Evolutionary conservation across 2,329 filamentous ascomycete species (phyloP).

Genomic region (Lachnum nothofagi): DNA sequence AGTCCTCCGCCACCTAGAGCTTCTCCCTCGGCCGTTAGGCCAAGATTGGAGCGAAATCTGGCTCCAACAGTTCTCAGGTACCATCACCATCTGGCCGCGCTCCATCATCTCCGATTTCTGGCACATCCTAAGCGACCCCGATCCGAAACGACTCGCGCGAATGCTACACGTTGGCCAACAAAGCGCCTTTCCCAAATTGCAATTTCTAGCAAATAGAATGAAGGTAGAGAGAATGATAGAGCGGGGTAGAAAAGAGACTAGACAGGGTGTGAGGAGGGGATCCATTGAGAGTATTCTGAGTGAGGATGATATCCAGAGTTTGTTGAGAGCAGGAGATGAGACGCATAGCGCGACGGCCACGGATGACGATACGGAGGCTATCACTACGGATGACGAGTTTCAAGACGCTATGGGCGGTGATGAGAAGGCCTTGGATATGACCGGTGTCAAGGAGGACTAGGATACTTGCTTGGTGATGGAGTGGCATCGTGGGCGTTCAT

Average conservation of each 20-base stretch:
- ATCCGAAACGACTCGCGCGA: slow-evolving; percentile 64
- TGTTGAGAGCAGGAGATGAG: slow-evolving; percentile 36
- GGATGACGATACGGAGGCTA: slow-evolving; percentile 25
- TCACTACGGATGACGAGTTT: slow-evolving; percentile 22
- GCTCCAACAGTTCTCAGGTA: slow-evolving; percentile 91
- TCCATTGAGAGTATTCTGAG: slow-evolving; percentile 57
- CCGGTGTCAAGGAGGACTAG: background rate
- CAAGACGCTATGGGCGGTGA: slow-evolving; percentile 10
- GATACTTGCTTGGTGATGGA: background rate
- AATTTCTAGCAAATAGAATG: slow-evolving; percentile 83
- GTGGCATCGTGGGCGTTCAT: background rate
- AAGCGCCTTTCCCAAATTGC: slow-evolving; percentile 82
- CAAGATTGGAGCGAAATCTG: slow-evolving; percentile 97
- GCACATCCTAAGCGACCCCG: slow-evolving; percentile 81
- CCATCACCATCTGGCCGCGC: slow-evolving; percentile 94
- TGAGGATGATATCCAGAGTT: slow-evolving; percentile 52
- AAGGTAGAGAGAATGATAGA: slow-evolving; percentile 73
- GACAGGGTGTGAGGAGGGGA: slow-evolving; percentile 43
- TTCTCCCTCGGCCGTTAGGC: slow-evolving; percentile 81
- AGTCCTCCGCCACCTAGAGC: slow-evolving; percentile 84
- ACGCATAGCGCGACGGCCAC: slow-evolving; percentile 34
- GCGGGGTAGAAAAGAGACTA: slow-evolving; percentile 50
- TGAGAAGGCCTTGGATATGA: slow-evolving; percentile 5
- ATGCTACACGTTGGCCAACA: slow-evolving; percentile 92
- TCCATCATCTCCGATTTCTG: slow-evolving; percentile 72